A percentile compares a stretch with the other conserved stretches of the same genome.
Evolutionary conservation across 2,329 filamentous ascomycete genomes (phyloP).

Genomic region (Pseudogymnoascus sp.): DNA sequence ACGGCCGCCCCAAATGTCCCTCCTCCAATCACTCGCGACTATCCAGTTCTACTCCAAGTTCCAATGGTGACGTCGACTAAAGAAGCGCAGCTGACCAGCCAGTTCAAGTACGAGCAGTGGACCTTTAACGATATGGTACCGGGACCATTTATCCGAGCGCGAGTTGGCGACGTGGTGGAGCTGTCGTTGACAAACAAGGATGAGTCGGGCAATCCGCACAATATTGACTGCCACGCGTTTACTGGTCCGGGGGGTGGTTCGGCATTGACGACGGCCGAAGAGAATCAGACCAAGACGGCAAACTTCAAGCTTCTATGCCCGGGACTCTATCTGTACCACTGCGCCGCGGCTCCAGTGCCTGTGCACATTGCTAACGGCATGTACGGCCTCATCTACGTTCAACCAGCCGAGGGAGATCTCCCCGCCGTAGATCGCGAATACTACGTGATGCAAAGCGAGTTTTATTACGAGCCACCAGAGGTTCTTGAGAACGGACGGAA

Average conservation of each 20-base stretch:
- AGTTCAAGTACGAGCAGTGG: conserved; percentile 32
- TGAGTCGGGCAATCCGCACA: conserved; percentile 30
- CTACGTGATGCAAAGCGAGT: conserved; percentile 33
- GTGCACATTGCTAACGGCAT: conserved; percentile 34
- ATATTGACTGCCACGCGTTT: conserved; percentile 32
- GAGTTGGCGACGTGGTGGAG: conserved; percentile 30
- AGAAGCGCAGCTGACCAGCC: conserved; percentile 27
- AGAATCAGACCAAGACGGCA: conserved; percentile 29
- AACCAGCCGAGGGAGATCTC: conserved; percentile 26
- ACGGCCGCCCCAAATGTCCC: conserved; percentile 28
- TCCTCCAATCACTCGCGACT: conserved; percentile 26
- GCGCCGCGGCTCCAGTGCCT: conserved; percentile 30
- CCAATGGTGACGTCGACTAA: conserved; percentile 25
- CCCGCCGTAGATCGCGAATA: conserved; percentile 30
- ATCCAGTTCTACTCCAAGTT: conserved; percentile 28
- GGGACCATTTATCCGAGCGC: conserved; percentile 31
- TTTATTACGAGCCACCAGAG: conserved; percentile 32
- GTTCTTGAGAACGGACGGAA: conserved; percentile 26
- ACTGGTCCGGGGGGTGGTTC: conserved; percentile 30
- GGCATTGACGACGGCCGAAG: conserved; percentile 28
- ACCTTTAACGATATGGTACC: conserved; percentile 31
- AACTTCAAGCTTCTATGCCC: conserved; percentile 27
- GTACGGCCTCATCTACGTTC: conserved; percentile 33
- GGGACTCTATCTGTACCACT: conserved; percentile 31
- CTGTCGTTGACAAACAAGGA: conserved; percentile 30